Evolutionary conservation across 257 asterid genomes (phyloP), one percentile per base, ranked within the genome.

Genomic region (Solanum peruvianum): DNA sequence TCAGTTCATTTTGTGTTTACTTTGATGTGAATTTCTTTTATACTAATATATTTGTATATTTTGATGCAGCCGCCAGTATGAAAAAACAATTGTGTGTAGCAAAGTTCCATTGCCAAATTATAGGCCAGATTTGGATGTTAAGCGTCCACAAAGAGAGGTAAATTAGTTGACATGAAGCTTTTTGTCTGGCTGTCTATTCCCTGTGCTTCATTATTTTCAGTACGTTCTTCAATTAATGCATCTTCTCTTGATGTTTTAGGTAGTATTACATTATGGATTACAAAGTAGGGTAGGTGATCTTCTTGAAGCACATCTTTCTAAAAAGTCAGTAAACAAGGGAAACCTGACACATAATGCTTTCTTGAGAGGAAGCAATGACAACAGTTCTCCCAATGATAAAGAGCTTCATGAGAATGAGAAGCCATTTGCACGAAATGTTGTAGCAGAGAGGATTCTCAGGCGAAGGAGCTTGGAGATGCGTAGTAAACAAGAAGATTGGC

Each of bases 141-240:
- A 93, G 93, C 96, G 98, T 70, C 99, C 99, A 29, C 98, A 95
- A 86, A 93, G 99, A 88, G 99, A 94, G 98, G 99, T 96, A 90
- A 83, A 64, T 52, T 70, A 88, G 60, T 81, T 87, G 62, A 25
- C 85, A 69, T 88, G 60, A 69, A 31, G 69, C 80, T 47, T 73
- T 88, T 83, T 71, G 52, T 64, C 58, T 77, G 67, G 75, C 42
- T 29, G 42, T 76, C 64, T 58, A n/a, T 70, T 44, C 73, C 80
- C 60, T 71, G 10, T 72, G 78, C 42, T 75, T 86, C 44, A 27
- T 60, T 62, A 25, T 72, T 89, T 81, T 49, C 44, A 31, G 85
- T 29, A 20, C 25, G 29, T 81, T 49, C 66, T 29, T 81, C 71
- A 39, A 35, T 78, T 52, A 31, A 21, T 82, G 60, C 86, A 16